Conservation (phyloP, 2,329 filamentous ascomycete genomes). For the Xylogone sp. region DNA sequence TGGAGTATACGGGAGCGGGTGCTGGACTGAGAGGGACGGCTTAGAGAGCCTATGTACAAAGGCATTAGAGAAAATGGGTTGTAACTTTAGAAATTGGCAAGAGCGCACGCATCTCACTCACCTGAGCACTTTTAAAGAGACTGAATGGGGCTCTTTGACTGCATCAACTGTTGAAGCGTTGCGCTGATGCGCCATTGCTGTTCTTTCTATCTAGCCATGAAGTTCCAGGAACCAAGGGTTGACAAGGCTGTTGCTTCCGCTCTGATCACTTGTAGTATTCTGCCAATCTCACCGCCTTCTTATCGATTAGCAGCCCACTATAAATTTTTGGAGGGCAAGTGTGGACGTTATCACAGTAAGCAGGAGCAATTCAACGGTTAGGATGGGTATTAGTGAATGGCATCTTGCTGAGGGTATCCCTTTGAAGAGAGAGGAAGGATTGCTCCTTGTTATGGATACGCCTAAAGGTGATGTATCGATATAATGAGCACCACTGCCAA, state of each 20-base stretch:
- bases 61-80: conserved; percentile 5
- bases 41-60: conserved; percentile 68
- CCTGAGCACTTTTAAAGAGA: conserved; percentile 75
- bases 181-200: conserved; percentile 28
- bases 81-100: not conserved
- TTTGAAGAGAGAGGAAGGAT: conserved; percentile 35
- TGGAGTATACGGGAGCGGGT: conserved; percentile 53
- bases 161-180: conserved; percentile 21
- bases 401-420: conserved; percentile 17
- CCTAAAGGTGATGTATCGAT: conserved; percentile 40
- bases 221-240: not conserved
- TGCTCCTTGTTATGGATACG: conserved; percentile 42
- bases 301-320: conserved; percentile 4
- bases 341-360: conserved; percentile 2
- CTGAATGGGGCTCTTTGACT: conserved; percentile 71
- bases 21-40: conserved; percentile 70
- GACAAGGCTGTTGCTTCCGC: no score
- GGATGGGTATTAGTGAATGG: not conserved
- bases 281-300: conserved; percentile 11
- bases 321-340: not conserved
- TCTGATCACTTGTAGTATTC: no score
- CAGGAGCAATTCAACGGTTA: not conserved
- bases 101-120: conserved; percentile 32
- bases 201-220: conserved; percentile 14
- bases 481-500: no score